Percentiles rank a stretch among this genome's conserved stretches.
Evolutionary conservation across 306 rosid species (phyloP).

Genomic region (Rosa multiflora): DNA sequence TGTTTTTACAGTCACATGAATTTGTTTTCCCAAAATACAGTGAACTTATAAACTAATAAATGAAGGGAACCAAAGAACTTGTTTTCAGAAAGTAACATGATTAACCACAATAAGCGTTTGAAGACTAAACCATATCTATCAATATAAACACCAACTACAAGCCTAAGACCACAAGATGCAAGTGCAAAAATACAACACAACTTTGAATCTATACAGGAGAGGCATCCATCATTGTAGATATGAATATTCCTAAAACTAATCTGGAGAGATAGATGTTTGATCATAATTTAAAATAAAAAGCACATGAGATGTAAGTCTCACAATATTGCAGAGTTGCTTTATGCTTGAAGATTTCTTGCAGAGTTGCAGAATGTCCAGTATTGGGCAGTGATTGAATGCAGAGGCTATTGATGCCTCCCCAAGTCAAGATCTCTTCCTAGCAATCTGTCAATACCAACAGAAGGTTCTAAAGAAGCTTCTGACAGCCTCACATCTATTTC

Average conservation of each 20-base stretch:
- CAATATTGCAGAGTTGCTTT: conserved; percentile 17
- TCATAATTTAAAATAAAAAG: too few species aligned
- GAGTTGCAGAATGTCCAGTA: background rate
- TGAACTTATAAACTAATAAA: background rate
- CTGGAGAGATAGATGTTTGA: conserved; percentile 1
- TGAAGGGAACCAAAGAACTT: background rate
- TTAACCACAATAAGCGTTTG: conserved; percentile 3
- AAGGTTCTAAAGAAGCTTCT: conserved; percentile 47
- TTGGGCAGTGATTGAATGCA: background rate
- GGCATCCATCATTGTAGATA: conserved; percentile 22
- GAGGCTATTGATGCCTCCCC: conserved; percentile 45
- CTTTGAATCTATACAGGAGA: conserved; percentile 28
- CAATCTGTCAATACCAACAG: conserved; percentile 46
- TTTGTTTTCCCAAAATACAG: background rate
- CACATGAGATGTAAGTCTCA: background rate
- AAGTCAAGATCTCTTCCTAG: conserved; percentile 66
- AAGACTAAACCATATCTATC: conserved; percentile 10
- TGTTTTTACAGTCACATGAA: background rate
- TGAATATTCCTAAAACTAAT: conserved; percentile 18
- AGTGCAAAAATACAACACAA: conserved; percentile 10
- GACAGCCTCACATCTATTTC: conserved; percentile 50
- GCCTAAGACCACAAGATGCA: conserved; percentile 7
- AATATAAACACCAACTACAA: conserved; percentile 9
- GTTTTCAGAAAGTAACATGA: conserved; percentile 6
- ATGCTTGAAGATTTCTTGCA: conserved; percentile 13